Conservation (phyloP, 192 early-diverging fungal genomes). For the Dissophora globulifera region DNA sequence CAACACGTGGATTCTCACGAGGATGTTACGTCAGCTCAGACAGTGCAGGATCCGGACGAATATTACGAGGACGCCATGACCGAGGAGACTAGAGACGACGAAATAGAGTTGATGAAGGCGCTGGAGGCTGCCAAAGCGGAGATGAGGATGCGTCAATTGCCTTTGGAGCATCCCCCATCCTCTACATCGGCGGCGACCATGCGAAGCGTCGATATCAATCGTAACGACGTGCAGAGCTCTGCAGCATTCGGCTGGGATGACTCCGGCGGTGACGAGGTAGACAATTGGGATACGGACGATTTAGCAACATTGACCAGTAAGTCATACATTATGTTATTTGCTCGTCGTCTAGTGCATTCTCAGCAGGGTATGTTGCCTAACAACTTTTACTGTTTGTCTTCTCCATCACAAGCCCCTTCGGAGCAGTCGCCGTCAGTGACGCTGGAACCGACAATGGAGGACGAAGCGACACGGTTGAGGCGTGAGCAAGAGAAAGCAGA, state of each 20-base stretch:
- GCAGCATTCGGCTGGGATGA: constrained; percentile 38
- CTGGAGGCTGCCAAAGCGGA: constrained; percentile 42
- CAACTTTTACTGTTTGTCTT: neutral
- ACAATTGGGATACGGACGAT: constrained; percentile 45
- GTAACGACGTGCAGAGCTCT: neutral
- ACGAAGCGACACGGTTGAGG: constrained; percentile 17
- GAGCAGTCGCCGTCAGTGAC: constrained; percentile 4
- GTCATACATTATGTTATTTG: neutral
- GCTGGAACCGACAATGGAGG: constrained; percentile 17
- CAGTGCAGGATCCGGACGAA: neutral
- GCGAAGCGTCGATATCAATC: neutral
- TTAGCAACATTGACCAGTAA: constrained; percentile 23
- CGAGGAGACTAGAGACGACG: constrained; percentile 8
- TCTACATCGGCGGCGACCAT: neutral
- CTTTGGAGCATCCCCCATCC: neutral
- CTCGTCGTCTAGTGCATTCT: too few species aligned
- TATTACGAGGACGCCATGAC: neutral
- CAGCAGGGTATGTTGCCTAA: neutral
- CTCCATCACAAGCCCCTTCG: constrained; percentile 13
- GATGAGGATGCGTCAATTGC: constrained; percentile 33
- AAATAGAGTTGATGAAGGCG: constrained; percentile 36
- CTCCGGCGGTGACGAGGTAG: constrained; percentile 23
- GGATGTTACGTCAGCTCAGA: neutral
- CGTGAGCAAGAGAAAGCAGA: constrained; percentile 30
- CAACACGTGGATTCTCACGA: neutral